Evolutionary conservation across 2,329 filamentous ascomycete genomes (phyloP).

Genomic region (Aspergillus sp.): DNA sequence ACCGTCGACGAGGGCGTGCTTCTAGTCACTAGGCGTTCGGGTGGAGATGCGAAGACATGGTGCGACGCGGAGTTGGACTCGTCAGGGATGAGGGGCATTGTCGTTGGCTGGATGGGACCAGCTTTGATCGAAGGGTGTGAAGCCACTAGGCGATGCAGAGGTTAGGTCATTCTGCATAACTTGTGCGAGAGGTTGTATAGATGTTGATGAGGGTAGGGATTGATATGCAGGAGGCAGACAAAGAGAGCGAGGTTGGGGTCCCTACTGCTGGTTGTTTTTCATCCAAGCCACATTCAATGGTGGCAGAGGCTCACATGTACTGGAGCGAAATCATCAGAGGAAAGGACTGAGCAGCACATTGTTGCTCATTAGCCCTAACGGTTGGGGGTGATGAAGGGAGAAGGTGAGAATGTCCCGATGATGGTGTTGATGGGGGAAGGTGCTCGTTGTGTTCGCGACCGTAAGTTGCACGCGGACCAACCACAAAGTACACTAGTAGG

Average conservation of each 20-base stretch:
- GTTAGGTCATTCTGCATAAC: conserved; percentile 8
- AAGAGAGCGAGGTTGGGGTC: conserved; percentile 13
- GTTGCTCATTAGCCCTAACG: conserved; percentile 15
- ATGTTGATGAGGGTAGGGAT: background rate
- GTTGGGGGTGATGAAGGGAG: conserved; percentile 2
- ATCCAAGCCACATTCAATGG: conserved; percentile 16
- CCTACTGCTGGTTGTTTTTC: conserved; percentile 10
- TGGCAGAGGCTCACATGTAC: conserved; percentile 12
- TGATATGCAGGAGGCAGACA: background rate
- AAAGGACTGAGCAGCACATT: conserved; percentile 18
- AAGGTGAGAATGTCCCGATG: conserved; percentile 1
- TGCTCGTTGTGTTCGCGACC: conserved; percentile 3
- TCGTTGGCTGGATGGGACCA: conserved; percentile 36
- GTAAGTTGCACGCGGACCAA: background rate
- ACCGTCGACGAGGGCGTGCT: conserved; percentile 36
- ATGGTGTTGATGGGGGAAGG: conserved; percentile 1
- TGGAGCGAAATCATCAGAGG: conserved; percentile 13
- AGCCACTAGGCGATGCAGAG: conserved; percentile 27
- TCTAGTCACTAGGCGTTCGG: conserved; percentile 37
- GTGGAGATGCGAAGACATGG: conserved; percentile 35
- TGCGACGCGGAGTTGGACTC: conserved; percentile 36
- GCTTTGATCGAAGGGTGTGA: conserved; percentile 37
- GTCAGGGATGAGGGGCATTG: conserved; percentile 41
- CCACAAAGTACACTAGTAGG: background rate
- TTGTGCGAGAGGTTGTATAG: background rate